Evolutionary conservation across 768 basidiomycete genomes (phyloP), one percentile per base, ranked within the genome.

Genomic region (Hericium alpestre): DNA sequence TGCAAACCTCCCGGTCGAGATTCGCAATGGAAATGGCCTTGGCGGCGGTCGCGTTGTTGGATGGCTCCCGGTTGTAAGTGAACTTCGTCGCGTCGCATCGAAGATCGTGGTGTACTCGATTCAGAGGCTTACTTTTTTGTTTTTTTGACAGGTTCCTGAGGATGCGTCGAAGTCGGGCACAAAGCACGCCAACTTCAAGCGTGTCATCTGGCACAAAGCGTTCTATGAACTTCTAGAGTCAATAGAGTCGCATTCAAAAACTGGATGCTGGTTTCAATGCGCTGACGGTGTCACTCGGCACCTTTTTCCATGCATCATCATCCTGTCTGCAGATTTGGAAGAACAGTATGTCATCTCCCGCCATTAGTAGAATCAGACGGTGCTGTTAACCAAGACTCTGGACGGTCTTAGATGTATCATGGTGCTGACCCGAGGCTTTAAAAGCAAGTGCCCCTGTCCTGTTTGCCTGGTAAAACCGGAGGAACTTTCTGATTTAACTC

Each of bases 11-110:
- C 64, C 60, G 8, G 18, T 15, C 1, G 10, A 61, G 1, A 59
- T 67, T 18, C 15, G 58, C 9, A 65, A 67, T 43, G 23, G 65
- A 4, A 16, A 57, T 7, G 59, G 46, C 0, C 55, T 63, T 27
- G 66, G 65, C 2, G 61, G 64, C 12, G 62, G 58, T 9, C 10
- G 11, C 1, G 40, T 65, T 3, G 61, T 65, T 0, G 43, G 63
- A 2, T 63, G 65, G 58, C 50, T 65, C 13, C 66, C 63, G 13
- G 53, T 64, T 5, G 57, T 65, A 18, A 38, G 56, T 37, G 32
- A 32, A 41, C 23, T 23, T 23, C 23, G 23, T 23, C 23, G 23
- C 23, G 23, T 23, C 23, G 23, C 23, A 4, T 23, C 23, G 23
- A 23, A 23, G 23, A 23, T 23, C 23, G 23, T 23, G 23, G 23